Conservation (phyloP, 768 basidiomycete species). For the Amanita thiersii region DNA sequence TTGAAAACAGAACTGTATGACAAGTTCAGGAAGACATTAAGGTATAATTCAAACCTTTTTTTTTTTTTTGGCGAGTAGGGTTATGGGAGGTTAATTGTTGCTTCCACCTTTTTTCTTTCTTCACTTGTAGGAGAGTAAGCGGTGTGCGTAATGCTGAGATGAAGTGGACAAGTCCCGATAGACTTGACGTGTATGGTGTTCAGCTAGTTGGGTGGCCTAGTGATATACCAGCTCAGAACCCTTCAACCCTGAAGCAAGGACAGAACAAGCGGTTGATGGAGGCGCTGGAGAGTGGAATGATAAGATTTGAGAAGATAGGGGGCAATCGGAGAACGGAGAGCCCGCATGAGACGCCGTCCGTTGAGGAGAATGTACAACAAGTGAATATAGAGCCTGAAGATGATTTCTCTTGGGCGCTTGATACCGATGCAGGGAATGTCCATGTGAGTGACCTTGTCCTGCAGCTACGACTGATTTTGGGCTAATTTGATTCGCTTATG, state of each 20-base stretch:
- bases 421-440: slow-evolving; percentile 21
- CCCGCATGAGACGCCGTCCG: neutral
- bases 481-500: too few relatives aligned
- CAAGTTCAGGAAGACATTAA: slow-evolving; percentile 41
- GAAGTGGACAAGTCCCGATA: slow-evolving; percentile 67
- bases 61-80: slow-evolving; percentile 4
- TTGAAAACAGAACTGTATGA: slow-evolving; percentile 53
- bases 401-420: slow-evolving; percentile 38
- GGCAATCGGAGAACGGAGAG: slow-evolving; percentile 6
- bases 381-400: slow-evolving; percentile 13
- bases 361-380: slow-evolving; percentile 5
- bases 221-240: slow-evolving; percentile 50
- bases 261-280: slow-evolving; percentile 51
- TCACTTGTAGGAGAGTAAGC: slow-evolving; percentile 34
- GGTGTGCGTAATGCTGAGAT: slow-evolving; percentile 62
- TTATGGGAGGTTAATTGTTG: slow-evolving; percentile 9
- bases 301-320: slow-evolving; percentile 36
- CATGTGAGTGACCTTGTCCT: slow-evolving; percentile 1
- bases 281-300: slow-evolving; percentile 35
- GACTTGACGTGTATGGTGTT: slow-evolving; percentile 49
- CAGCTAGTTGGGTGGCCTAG: slow-evolving; percentile 58
- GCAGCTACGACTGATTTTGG: neutral
- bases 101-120: neutral
- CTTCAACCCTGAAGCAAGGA: slow-evolving; percentile 43
- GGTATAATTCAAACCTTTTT: slow-evolving; percentile 31